These are phyloP conservation scores for Cyberlindnera petersonii DNA, from an alignment of 805 yeast genomes.

Conservation along the genomic window DNA sequence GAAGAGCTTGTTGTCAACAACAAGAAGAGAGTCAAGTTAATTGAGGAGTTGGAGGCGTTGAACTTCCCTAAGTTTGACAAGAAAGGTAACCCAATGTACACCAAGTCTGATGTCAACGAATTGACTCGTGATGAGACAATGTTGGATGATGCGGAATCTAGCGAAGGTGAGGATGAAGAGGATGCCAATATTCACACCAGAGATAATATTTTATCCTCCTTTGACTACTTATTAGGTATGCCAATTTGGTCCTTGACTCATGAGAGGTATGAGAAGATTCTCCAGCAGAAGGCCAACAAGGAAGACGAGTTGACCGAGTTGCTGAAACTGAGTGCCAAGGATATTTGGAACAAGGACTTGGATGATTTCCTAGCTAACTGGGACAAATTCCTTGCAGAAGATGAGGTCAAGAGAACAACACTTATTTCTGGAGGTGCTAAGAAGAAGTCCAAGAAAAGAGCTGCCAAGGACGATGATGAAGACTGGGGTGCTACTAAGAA, in stretches of 20 bases:
- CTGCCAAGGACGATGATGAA: slow-evolving; percentile 27
- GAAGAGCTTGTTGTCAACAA: slow-evolving; percentile 66
- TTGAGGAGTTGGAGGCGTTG: slow-evolving; percentile 55
- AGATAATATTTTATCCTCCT: slow-evolving; percentile 56
- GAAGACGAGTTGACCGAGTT: slow-evolving; percentile 67
- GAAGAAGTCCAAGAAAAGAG: slow-evolving; percentile 37
- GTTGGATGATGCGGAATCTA: slow-evolving; percentile 34
- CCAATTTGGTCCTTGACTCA: slow-evolving; percentile 88
- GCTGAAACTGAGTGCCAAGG: slow-evolving; percentile 71
- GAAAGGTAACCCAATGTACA: slow-evolving; percentile 58
- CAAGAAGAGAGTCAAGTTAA: slow-evolving; percentile 61
- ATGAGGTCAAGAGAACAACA: slow-evolving; percentile 53
- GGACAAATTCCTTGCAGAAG: slow-evolving; percentile 62
- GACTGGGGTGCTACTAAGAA: slow-evolving; percentile 15
- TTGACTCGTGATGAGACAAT: slow-evolving; percentile 35
- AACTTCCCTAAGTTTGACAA: slow-evolving; percentile 78
- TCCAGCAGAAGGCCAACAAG: slow-evolving; percentile 67
- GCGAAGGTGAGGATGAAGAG: slow-evolving; percentile 38
- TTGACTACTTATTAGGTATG: slow-evolving; percentile 89
- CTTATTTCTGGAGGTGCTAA: slow-evolving; percentile 45
- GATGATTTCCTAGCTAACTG: slow-evolving; percentile 68
- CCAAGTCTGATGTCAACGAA: slow-evolving; percentile 31
- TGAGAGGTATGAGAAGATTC: slow-evolving; percentile 79
- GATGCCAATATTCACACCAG: slow-evolving; percentile 37
- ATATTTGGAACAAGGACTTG: slow-evolving; percentile 81